Base-by-base conservation (phyloP, 2,329 filamentous ascomycete species). In the Hymenoscyphus scutula region DNA sequence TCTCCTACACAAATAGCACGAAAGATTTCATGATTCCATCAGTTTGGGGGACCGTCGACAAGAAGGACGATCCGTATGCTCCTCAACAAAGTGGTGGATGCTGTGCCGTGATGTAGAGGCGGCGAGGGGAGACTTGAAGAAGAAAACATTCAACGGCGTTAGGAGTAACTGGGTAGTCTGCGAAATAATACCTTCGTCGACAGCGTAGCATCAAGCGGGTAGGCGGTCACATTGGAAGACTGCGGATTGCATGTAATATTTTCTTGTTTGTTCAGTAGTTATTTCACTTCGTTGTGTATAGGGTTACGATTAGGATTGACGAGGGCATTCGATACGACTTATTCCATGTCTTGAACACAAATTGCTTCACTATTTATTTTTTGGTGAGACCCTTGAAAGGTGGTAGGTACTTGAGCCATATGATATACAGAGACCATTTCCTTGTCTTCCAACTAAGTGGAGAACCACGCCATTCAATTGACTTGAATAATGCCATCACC, bases 1-100 rank as follows among this genome's bases (percentile, higher is more conserved):
- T 98, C 77, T 91, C 92, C 71, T 98, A 98, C 81, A 98, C 94
- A 80, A 96, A 96, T 79, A 93, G 91, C 78, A 97, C 95, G 72
- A 90, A 94, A 78, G 95, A 99, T 77, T 98, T 96, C 82, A 98
- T 99, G 95, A 93, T 98, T 92, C 72, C 72, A 58, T 96, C 92
- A 60, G 91, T 96, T 77, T 99, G 95, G 95, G 94, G 94, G 70
- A 86, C 89, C 65, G 92, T 98, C 68, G 92, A 96, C 75, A 94
- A 92, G 82, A 89, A 90, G 77, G 95, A 98, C 76, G 95, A 99
- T 76, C 95, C 95, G n/a, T 99, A 99, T 77, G 92, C 94, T 73
- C 94, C 58, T 45, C 62, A 60, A n/a, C 64, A 60, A 32, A 65
- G 56, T 37, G 66, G 65, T 63, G 71, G 92, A 73, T 99, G 95